phyloP scores from a whole-genome alignment of 2,329 filamentous ascomycete species.

The Colletotrichum orchidophilum region DNA sequence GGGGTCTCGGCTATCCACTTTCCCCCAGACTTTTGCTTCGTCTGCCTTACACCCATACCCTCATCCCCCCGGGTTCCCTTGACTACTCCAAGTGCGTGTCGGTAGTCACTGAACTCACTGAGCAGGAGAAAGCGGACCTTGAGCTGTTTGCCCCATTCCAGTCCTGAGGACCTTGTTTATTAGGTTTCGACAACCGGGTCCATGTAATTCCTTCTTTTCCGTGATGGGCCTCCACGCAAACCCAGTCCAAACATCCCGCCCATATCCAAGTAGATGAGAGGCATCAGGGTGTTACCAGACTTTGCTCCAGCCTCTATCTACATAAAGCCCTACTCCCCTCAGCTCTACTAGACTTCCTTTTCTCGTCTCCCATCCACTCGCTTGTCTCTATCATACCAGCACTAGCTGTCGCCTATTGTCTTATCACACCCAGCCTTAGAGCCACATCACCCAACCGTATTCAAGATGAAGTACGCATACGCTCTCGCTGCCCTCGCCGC shows the following conservation, averaged over 20 bases:
- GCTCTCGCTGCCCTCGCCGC: slow-evolving; percentile 44
- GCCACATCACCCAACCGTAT: slow-evolving; percentile 29
- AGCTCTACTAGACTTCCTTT: not conserved
- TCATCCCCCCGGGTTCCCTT: not conserved
- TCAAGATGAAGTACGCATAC: slow-evolving; percentile 36
- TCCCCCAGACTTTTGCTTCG: slow-evolving; percentile 1
- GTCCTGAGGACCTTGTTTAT: not conserved
- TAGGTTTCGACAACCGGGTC: slow-evolving; percentile 7
- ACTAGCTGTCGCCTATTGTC: not conserved
- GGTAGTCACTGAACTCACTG: not conserved
- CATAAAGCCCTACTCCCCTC: slow-evolving; percentile 29
- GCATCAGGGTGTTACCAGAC: not conserved
- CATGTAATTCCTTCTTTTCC: not conserved
- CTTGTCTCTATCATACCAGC: slow-evolving; percentile 16
- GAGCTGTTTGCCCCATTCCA: not conserved
- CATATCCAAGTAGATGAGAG: not conserved
- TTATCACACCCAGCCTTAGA: no score
- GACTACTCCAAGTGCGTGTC: not conserved
- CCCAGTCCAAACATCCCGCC: not conserved
- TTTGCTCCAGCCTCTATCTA: not conserved
- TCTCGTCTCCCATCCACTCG: slow-evolving; percentile 2
- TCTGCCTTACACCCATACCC: not conserved
- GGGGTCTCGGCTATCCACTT: not conserved
- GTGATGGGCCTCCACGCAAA: slow-evolving; percentile 1
- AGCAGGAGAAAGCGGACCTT: not conserved